Conservation (phyloP, 1,139 yeast species). For the Hansenula sp. region DNA sequence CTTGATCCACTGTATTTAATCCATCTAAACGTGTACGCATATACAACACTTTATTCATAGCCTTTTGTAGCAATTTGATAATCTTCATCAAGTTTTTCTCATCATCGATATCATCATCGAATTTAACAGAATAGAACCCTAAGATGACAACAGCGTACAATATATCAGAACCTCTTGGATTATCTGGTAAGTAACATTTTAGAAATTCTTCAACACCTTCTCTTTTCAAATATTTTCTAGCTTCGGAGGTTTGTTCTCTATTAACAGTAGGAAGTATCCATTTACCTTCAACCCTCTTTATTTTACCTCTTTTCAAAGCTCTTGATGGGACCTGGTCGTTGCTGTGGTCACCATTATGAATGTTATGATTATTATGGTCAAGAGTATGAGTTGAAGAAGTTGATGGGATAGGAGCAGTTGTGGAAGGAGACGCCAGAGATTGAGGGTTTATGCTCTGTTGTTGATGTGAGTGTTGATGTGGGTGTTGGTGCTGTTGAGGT, state of each 20-base stretch:
- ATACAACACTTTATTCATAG: conserved; percentile 55
- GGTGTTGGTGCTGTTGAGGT: not conserved
- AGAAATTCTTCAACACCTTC: conserved; percentile 59
- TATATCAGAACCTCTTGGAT: conserved; percentile 20
- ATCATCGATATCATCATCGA: conserved; percentile 32
- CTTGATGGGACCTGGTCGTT: not conserved
- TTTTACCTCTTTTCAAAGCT: conserved; percentile 1
- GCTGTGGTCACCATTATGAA: not conserved
- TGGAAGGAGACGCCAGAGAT: too few species aligned
- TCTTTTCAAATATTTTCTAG: conserved; percentile 57
- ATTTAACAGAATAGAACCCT: conserved; percentile 13
- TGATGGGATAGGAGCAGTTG: not conserved
- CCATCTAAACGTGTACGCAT: conserved; percentile 50
- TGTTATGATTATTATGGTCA: not conserved
- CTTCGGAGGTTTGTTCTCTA: conserved; percentile 40
- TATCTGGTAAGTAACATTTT: conserved; percentile 50
- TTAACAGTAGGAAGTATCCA: conserved; percentile 31
- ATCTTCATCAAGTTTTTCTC: conserved; percentile 44
- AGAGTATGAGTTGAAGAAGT: not conserved
- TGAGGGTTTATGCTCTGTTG: not conserved
- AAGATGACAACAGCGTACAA: conserved; percentile 5
- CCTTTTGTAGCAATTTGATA: conserved; percentile 50
- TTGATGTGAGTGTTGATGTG: not conserved
- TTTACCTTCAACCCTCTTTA: conserved; percentile 24
- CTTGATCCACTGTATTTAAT: conserved; percentile 59